These are phyloP conservation scores for Byssochlamys sp. DNA, from an alignment of 2,329 filamentous ascomycete species.

Conservation along the genomic window DNA sequence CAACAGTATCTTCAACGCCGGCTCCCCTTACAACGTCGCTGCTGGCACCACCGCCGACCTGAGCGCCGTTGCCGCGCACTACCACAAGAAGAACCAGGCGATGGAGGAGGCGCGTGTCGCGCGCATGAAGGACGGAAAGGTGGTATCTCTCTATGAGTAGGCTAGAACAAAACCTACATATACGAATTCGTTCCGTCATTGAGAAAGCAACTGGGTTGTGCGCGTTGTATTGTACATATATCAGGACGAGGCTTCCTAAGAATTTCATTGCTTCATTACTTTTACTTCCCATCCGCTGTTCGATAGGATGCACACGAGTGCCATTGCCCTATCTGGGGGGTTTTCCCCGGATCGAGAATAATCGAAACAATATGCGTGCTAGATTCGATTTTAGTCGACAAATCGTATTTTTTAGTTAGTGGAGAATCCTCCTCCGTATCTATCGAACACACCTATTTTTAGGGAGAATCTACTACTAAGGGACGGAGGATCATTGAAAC, in stretches of 20 bases:
- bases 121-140: conserved; percentile 36
- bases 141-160: conserved; percentile 36
- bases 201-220: conserved; percentile 5
- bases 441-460: not conserved
- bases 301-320: not conserved
- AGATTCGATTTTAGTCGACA: not conserved
- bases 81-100: conserved; percentile 48
- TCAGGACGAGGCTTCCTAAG: conserved; percentile 2
- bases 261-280: conserved; percentile 18
- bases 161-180: conserved; percentile 11
- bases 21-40: conserved; percentile 54
- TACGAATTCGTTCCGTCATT: conserved; percentile 10
- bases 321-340: not conserved
- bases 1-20: conserved; percentile 51
- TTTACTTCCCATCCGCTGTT: conserved; percentile 9
- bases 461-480: not conserved
- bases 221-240: conserved; percentile 22
- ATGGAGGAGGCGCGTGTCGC: conserved; percentile 48
- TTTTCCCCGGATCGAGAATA: not conserved
- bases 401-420: too few species aligned
- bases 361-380: not conserved
- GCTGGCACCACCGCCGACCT: conserved; percentile 53
- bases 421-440: not conserved
- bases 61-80: conserved; percentile 52
- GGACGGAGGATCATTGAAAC: not conserved